Percentiles rank a stretch among this genome's conserved stretches.
phyloP scores from a whole-genome alignment of 176 grass and related monocot genomes.

The Carex scoparia region DNA sequence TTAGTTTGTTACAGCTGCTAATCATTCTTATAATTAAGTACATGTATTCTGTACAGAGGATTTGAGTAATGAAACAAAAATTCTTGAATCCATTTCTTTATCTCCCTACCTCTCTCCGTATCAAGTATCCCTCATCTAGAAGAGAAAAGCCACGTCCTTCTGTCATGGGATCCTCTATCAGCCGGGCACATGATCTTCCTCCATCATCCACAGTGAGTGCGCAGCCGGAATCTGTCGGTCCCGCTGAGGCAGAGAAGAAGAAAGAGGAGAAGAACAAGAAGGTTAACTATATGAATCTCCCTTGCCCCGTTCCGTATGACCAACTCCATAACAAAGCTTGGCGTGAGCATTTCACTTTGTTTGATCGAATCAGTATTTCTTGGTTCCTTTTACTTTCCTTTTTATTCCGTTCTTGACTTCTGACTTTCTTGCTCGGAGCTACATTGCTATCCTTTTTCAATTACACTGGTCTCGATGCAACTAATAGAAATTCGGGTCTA shows the following conservation, averaged over 20 bases:
- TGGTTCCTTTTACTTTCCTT: neutral
- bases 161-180: no score
- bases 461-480: neutral
- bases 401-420: constrained; percentile 7
- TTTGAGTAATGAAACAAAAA: no score
- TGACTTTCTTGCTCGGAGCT: constrained; percentile 1
- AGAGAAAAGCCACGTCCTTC: neutral
- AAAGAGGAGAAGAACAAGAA: constrained; percentile 29
- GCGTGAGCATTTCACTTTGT: constrained; percentile 31
- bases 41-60: no score
- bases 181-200: no score
- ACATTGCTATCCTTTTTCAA: neutral
- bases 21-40: no score
- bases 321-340: constrained; percentile 53
- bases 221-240: no score
- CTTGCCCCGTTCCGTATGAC: constrained; percentile 51
- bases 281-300: constrained; percentile 77
- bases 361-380: neutral
- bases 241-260: no score
- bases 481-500: neutral
- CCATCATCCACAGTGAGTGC: no score
- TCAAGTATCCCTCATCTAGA: neutral
- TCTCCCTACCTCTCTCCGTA: no score
- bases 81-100: no score
- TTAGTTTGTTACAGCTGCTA: no score